phyloP scores from a whole-genome alignment of 2,329 filamentous ascomycete species.

The Thelonectria discophora region DNA sequence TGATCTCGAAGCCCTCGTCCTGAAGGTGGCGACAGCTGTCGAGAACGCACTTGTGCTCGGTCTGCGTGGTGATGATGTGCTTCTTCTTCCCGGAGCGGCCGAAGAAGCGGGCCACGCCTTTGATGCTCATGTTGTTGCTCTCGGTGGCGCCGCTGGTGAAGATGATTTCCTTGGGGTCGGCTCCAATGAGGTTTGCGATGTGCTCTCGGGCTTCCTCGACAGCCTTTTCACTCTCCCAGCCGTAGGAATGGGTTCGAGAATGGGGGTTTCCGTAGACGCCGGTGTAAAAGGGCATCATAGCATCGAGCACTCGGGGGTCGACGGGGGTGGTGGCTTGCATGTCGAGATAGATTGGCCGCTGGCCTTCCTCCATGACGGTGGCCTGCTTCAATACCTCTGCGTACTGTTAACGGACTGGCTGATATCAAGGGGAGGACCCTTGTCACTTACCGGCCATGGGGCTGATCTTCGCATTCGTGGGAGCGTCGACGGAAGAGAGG shows the following conservation, averaged over 20 bases:
- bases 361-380: constrained; percentile 90
- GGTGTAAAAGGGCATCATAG: constrained; percentile 95
- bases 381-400: constrained; percentile 87
- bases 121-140: constrained; percentile 99
- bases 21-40: constrained; percentile 97
- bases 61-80: constrained; percentile 97
- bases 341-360: constrained; percentile 94
- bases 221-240: constrained; percentile 97
- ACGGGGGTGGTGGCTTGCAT: constrained; percentile 98
- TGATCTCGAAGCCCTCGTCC: constrained; percentile 95
- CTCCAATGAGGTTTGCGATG: constrained; percentile 87
- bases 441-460: constrained; percentile 68
- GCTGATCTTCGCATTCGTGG: constrained; percentile 71
- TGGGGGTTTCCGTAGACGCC: constrained; percentile 97
- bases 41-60: constrained; percentile 98
- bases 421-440: neutral
- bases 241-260: constrained; percentile 96
- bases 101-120: constrained; percentile 96
- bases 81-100: constrained; percentile 94
- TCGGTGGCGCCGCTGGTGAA: constrained; percentile 98
- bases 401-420: no score
- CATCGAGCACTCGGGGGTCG: constrained; percentile 92
- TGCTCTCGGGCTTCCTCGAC: constrained; percentile 87
- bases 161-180: constrained; percentile 97
- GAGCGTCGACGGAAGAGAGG: constrained; percentile 43